Conservation (phyloP, 1,284 basidiomycete species). For the Meripilus lineatus region DNA sequence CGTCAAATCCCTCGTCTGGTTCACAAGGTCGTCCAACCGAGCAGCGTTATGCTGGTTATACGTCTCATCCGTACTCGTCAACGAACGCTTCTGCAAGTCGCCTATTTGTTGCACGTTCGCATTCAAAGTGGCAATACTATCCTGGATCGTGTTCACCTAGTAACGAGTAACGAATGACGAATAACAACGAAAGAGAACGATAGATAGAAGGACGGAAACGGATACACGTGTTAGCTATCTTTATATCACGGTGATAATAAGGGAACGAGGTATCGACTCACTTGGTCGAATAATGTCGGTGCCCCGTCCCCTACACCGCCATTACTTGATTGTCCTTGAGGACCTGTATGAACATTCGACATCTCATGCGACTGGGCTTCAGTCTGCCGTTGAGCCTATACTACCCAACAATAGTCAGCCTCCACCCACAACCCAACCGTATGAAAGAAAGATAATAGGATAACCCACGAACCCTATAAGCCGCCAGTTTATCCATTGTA, state of each 20-base stretch:
- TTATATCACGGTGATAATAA: too few relatives aligned
- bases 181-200: too few relatives aligned
- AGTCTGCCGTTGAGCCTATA: constrained; percentile 32
- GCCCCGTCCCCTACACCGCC: constrained; percentile 22
- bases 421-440: too few relatives aligned
- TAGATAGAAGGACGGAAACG: too few relatives aligned
- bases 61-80: constrained; percentile 51
- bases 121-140: constrained; percentile 49
- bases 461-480: too few relatives aligned
- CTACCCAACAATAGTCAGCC: constrained; percentile 13
- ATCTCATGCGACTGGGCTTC: constrained; percentile 28
- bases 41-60: constrained; percentile 40
- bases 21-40: constrained; percentile 51
- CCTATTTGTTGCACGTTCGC: constrained; percentile 54
- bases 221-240: too few relatives aligned
- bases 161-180: too few relatives aligned
- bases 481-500: too few relatives aligned
- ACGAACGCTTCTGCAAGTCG: constrained; percentile 51
- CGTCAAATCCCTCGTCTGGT: constrained; percentile 58
- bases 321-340: constrained; percentile 12
- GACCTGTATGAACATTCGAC: constrained; percentile 22
- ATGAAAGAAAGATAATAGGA: too few relatives aligned
- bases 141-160: constrained; percentile 46
- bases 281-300: too few relatives aligned
- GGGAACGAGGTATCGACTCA: too few relatives aligned